A percentile compares a stretch with the other conserved stretches of the same genome.
Conservation (phyloP, 306 rosid genomes). For the Glycyrrhiza uralensis region DNA sequence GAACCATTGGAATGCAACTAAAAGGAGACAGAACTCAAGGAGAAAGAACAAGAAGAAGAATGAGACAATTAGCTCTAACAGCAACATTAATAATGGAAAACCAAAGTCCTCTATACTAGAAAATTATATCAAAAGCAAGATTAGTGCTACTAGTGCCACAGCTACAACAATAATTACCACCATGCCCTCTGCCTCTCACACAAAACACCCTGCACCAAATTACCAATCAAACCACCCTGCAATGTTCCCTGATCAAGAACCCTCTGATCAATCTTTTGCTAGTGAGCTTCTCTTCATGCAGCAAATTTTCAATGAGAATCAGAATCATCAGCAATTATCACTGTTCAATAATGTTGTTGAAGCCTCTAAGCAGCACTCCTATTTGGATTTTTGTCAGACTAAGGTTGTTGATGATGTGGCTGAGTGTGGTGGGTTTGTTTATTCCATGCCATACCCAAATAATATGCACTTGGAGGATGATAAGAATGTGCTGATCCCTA, state of each 20-base stretch:
- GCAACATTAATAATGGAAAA: conserved; percentile 37
- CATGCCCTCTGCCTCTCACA: background rate
- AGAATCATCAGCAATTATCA: background rate
- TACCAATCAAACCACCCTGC: conserved; percentile 2
- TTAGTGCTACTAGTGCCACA: background rate
- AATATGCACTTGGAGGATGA: background rate
- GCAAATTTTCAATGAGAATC: conserved; percentile 21
- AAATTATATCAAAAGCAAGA: conserved; percentile 57
- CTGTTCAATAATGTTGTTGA: conserved; percentile 1
- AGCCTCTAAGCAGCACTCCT: background rate
- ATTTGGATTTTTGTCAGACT: background rate
- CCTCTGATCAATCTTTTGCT: conserved; percentile 32
- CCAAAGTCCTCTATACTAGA: conserved; percentile 62
- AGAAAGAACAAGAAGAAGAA: conserved; percentile 47
- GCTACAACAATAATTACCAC: background rate
- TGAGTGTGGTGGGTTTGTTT: background rate
- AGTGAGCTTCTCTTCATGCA: conserved; percentile 47
- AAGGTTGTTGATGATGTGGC: background rate
- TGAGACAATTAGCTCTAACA: too few species aligned
- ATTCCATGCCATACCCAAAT: background rate
- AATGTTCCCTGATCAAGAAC: conserved; percentile 23
- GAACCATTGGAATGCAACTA: conserved; percentile 92
- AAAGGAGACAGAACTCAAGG: conserved; percentile 70
- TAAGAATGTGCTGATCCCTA: background rate
- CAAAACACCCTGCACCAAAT: conserved; percentile 9